These are phyloP conservation scores for Nannochloropsis gaditana DNA, from an alignment of 108 stramenopile species.

Conservation along the genomic window DNA sequence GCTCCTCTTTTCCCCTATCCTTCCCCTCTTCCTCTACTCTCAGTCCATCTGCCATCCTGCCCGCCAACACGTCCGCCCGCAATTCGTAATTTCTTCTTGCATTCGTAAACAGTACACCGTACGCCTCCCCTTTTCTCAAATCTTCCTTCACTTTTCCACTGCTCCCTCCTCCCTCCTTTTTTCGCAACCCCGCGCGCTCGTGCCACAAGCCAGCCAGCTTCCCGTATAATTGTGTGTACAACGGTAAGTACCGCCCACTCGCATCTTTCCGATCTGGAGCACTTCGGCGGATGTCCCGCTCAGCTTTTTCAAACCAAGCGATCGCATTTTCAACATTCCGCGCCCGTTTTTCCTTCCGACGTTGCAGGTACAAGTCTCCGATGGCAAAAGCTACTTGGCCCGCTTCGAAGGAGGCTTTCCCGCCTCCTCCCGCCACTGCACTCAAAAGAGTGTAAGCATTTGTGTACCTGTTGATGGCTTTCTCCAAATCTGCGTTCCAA, in stretches of 20 bases:
- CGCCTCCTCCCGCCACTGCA: neutral
- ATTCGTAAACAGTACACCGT: neutral
- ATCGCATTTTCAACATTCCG: neutral
- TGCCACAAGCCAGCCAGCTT: neutral
- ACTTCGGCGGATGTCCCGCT: neutral
- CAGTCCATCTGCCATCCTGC: neutral
- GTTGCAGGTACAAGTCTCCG: neutral
- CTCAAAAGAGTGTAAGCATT: neutral
- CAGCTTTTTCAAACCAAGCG: neutral
- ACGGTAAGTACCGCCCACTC: neutral
- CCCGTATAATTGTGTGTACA: neutral
- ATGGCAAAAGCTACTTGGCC: constrained; percentile 4
- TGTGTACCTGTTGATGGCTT: constrained; percentile 12
- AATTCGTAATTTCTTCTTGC: neutral
- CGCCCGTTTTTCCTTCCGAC: constrained; percentile 1
- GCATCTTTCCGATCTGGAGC: neutral
- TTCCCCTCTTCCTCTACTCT: neutral
- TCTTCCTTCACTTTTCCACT: neutral
- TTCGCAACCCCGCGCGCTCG: neutral
- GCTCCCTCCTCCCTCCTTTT: neutral
- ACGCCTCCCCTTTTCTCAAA: neutral
- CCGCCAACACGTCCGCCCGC: neutral
- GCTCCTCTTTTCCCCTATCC: neutral
- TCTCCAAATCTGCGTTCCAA: neutral
- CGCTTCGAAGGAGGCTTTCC: neutral